phyloP scores from a whole-genome alignment of 306 rosid genomes.

The Ormosia semicastrata region DNA sequence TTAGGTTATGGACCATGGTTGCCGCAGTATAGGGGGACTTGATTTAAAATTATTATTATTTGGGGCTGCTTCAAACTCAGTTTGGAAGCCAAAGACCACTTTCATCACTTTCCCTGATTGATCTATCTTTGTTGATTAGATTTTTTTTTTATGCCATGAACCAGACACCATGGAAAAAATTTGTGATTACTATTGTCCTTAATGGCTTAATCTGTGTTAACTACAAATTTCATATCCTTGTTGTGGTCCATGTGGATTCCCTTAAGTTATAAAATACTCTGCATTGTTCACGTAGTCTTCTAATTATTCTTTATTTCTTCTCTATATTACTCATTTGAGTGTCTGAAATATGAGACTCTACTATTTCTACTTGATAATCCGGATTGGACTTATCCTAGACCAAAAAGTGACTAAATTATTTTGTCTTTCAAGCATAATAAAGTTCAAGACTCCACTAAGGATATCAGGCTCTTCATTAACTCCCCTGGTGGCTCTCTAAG shows the following conservation, averaged over 20 bases:
- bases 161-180: neutral
- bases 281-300: neutral
- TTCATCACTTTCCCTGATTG: neutral
- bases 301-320: neutral
- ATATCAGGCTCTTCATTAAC: slow-evolving; percentile 84
- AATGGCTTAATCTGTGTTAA: neutral
- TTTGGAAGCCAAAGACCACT: neutral
- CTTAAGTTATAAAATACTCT: neutral
- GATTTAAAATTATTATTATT: neutral
- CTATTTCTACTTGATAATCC: neutral
- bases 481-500: slow-evolving; percentile 93
- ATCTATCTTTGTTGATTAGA: neutral
- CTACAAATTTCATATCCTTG: neutral
- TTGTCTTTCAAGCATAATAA: slow-evolving; percentile 66
- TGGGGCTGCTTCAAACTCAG: neutral
- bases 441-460: slow-evolving; percentile 76
- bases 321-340: neutral
- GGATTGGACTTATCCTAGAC: neutral
- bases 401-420: neutral
- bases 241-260: neutral
- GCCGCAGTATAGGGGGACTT: neutral
- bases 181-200: neutral
- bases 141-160: neutral
- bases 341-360: neutral
- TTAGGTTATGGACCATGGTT: neutral